Evolutionary conservation across 2,329 filamentous ascomycete genomes (phyloP), one percentile per base, ranked within the genome.

Genomic region (Pseudogymnoascus sp.): DNA sequence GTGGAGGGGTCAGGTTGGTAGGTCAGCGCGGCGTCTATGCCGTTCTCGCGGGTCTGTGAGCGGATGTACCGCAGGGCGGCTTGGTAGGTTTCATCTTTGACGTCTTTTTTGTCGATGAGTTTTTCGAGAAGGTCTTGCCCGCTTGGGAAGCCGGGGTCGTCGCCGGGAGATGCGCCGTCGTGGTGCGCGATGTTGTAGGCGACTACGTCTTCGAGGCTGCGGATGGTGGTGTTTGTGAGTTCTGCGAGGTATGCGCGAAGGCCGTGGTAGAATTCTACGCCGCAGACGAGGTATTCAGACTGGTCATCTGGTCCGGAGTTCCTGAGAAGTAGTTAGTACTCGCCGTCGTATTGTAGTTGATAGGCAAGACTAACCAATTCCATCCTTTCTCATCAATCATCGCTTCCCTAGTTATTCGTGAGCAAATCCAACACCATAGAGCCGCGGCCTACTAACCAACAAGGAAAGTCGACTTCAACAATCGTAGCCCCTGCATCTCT

Each of bases 61-160:
- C 61, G 61, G 14, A 56, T 62, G 18, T 34, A 56, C n/a, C 9
- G n/a, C 11, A 62, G 28, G 9, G 28, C 61, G 12, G 37, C 38
- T 3, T 28, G 38, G 36, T 62, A 62, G 5, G 61, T 59, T 25
- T 62, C 38, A n/a, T 62, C 61, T 5, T 38, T 31, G 28, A 56
- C 42, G 5, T 46, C 61, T 5, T 56, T 53, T 31, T 31, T 49
- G 23, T 28, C 23, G 23, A 49, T 28, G 23, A 49, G 43, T 28
- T 49, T 49, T 7, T 59, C 64, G 25, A 67, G 67, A 25, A 63
- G 64, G 36, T 66, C 63, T n/a, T 65, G 65, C 34, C 36, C 64
- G 16, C 59, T 66, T 46, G 43, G 60, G 63, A 37, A 67, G 46
- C 43, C 53, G 14, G 37, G 61, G 61, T 59, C 62, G 46, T 46